Percentiles rank a stretch among this genome's conserved stretches.
phyloP scores from a whole-genome alignment of 306 rosid species.

The Ceratonia siliqua region DNA sequence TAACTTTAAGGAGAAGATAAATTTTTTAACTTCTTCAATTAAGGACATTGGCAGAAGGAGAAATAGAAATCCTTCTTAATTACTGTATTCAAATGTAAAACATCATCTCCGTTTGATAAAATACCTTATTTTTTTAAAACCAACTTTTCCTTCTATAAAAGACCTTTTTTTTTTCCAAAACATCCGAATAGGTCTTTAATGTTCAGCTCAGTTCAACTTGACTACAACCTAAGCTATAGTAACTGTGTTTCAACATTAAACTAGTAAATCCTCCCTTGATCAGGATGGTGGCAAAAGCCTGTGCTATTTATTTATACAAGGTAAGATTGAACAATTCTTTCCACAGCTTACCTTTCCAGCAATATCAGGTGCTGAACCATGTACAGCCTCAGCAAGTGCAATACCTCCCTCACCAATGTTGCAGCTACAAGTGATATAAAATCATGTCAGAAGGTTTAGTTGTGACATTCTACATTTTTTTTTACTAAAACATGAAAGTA shows the following conservation, averaged over 20 bases:
- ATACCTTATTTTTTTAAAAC: too few relatives aligned
- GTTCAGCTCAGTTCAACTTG: background rate
- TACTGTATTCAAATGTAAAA: too few relatives aligned
- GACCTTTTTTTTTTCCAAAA: too few relatives aligned
- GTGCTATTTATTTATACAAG: conserved; percentile 13
- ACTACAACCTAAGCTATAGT: background rate
- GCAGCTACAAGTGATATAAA: conserved; percentile 54
- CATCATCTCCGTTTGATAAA: too few relatives aligned
- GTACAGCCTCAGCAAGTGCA: conserved; percentile 99
- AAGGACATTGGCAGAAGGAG: too few relatives aligned
- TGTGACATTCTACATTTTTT: background rate
- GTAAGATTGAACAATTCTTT: background rate
- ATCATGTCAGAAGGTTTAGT: conserved; percentile 36
- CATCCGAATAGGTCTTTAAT: too few relatives aligned
- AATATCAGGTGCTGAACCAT: conserved; percentile 99
- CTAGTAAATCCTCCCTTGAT: background rate
- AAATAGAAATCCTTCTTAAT: too few relatives aligned
- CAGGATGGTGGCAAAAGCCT: background rate
- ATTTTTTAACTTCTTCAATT: too few relatives aligned
- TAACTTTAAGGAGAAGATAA: too few relatives aligned
- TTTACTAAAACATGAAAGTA: conserved; percentile 14
- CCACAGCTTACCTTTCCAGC: conserved; percentile 86
- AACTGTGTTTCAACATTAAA: conserved; percentile 14
- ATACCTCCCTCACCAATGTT: conserved; percentile 99
- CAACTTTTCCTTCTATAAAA: too few relatives aligned